Evolutionary conservation across 108 stramenopile genomes (phyloP), one percentile per base, ranked within the genome.

Genomic region (Nitzschia putrida): DNA sequence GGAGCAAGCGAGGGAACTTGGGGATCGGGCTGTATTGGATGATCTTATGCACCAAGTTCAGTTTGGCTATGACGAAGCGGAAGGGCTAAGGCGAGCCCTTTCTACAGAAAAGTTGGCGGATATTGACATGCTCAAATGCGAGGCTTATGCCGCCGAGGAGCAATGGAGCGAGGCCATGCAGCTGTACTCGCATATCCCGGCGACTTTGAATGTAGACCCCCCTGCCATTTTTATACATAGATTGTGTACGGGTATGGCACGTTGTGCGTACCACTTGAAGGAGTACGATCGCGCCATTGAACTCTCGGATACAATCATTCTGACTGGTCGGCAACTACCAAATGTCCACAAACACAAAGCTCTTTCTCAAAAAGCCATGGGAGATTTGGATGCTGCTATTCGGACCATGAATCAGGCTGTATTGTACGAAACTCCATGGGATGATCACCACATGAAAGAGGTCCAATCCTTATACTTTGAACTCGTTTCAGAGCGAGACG

Each of bases 291-390:
- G 22, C 12, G 34, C 79, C 13, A 85, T 85, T 37, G n/a, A 25
- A 0, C 37, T 47, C 8, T 66, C 71, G 9, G 34, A 45, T 18
- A 74, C 73, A 0, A 78, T 81, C 3, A 34, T 82, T 29, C 66
- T 77, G 53, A 85, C 80, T 79, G 82, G 82, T 68, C 81, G 81
- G 13, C 71, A 80, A 34, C 82, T 82, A 41, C 84, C 84, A n/a
- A 70, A 73, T 41, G 71, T 82, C 3, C 79, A 85, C 59, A 85
- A 82, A 37, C 79, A 79, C 64, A 12, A 80, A 3, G 84, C 84
- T 29, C 55, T 85, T 13, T 52, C 80, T 16, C 67, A 77, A 16
- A 69, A 66, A 53, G 80, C 72, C n/a, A 59, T 8, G 16, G 83
- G 83, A 7, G 26, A 84, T 58, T 25, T 22, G 42, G 67, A 44